A percentile compares a stretch with the other conserved stretches of the same genome.
Conservation (phyloP, 352 stramenopile genomes). For the Globisporangium barbulae region DNA sequence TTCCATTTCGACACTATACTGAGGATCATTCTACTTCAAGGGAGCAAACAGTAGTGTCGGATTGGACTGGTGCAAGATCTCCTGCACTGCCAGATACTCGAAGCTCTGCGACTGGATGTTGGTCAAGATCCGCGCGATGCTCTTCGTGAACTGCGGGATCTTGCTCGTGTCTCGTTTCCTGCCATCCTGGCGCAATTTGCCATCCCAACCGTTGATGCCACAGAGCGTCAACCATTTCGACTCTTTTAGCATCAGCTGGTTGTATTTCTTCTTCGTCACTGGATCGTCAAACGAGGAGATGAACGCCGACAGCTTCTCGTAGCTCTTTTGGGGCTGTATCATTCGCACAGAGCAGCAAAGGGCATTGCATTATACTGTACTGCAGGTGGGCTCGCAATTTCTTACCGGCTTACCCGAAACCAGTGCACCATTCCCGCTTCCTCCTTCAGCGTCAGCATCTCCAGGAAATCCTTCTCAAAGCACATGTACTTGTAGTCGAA, state of each 20-base stretch:
- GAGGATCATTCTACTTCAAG: slow-evolving; percentile 18
- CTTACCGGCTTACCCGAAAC: slow-evolving; percentile 34
- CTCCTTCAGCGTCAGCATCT: slow-evolving; percentile 74
- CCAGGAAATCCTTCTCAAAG: slow-evolving; percentile 71
- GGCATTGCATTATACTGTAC: neutral
- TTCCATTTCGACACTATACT: neutral
- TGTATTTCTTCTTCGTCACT: slow-evolving; percentile 36
- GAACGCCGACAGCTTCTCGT: slow-evolving; percentile 62
- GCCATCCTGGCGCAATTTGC: slow-evolving; percentile 51
- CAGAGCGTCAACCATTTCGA: slow-evolving; percentile 63
- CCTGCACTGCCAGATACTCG: slow-evolving; percentile 65
- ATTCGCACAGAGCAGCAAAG: slow-evolving; percentile 6
- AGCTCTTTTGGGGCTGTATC: slow-evolving; percentile 52
- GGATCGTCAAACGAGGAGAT: slow-evolving; percentile 49
- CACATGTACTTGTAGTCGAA: slow-evolving; percentile 80
- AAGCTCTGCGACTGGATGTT: slow-evolving; percentile 69
- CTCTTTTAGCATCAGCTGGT: slow-evolving; percentile 58
- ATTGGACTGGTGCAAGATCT: slow-evolving; percentile 69
- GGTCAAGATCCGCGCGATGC: slow-evolving; percentile 44
- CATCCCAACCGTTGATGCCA: slow-evolving; percentile 68
- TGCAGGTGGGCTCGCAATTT: no score
- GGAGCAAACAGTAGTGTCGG: slow-evolving; percentile 60
- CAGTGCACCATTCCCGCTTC: slow-evolving; percentile 69
- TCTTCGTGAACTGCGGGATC: slow-evolving; percentile 55
- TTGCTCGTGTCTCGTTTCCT: slow-evolving; percentile 37